These are phyloP conservation scores for Anisogramma anomala DNA, from an alignment of 2,329 filamentous ascomycete species.

Conservation along the genomic window DNA sequence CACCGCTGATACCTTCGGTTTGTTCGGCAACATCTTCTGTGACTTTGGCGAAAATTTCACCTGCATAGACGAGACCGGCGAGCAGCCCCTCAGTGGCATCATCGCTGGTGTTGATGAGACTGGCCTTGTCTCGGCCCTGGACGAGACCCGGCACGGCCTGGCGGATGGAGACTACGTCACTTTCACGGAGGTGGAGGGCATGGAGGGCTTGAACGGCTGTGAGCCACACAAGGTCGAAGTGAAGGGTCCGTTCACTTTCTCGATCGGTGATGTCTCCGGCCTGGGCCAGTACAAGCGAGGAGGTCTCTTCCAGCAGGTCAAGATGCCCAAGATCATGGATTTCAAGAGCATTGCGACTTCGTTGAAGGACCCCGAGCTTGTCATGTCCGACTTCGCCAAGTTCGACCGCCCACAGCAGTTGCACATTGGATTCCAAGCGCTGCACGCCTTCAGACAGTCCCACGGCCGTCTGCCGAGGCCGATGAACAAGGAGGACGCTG, in stretches of 20 bases:
- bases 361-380: conserved; percentile 74
- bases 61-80: conserved; percentile 78
- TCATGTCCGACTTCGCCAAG: conserved; percentile 94
- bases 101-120: conserved; percentile 82
- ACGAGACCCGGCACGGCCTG: conserved; percentile 88
- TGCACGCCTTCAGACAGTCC: conserved; percentile 71
- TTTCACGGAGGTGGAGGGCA: conserved; percentile 84
- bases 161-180: conserved; percentile 96
- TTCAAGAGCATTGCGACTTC: conserved; percentile 74
- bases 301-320: conserved; percentile 88
- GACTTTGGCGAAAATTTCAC: conserved; percentile 95
- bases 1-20: conserved; percentile 76
- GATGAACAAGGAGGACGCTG: conserved; percentile 74
- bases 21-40: conserved; percentile 93
- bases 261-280: conserved; percentile 82
- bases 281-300: conserved; percentile 80
- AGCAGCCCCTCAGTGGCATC: conserved; percentile 78
- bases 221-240: conserved; percentile 85
- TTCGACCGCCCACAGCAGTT: conserved; percentile 90
- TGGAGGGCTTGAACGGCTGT: conserved; percentile 74
- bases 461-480: conserved; percentile 69
- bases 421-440: conserved; percentile 82
- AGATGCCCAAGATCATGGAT: conserved; percentile 90
- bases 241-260: conserved; percentile 94
- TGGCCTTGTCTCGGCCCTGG: conserved; percentile 80